Evolutionary conservation across 2,329 filamentous ascomycete species (phyloP).

Genomic region (Fusarium cyanostomum): DNA sequence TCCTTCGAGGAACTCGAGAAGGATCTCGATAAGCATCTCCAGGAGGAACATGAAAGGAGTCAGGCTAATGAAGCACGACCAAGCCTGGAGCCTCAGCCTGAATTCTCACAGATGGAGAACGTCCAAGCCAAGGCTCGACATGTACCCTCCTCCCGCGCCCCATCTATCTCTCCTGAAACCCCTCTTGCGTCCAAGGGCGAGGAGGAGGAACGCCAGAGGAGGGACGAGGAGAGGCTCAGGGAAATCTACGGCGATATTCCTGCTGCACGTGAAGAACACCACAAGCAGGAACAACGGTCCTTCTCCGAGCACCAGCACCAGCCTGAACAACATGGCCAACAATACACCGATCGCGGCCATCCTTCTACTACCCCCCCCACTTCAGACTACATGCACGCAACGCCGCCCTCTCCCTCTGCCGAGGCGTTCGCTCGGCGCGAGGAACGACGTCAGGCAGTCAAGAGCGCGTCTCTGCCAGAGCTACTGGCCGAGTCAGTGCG

Average conservation of each 20-base stretch:
- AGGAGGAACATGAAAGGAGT: slow-evolving; percentile 33
- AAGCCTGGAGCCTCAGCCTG: slow-evolving; percentile 3
- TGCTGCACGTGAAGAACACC: slow-evolving; percentile 8
- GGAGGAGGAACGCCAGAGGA: slow-evolving; percentile 49
- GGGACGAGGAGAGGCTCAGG: slow-evolving; percentile 61
- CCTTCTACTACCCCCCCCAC: slow-evolving; percentile 26
- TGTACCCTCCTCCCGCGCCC: slow-evolving; percentile 16
- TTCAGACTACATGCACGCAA: slow-evolving; percentile 13
- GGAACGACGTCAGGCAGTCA: slow-evolving; percentile 44
- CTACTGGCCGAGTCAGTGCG: slow-evolving; percentile 63
- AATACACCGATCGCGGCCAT: slow-evolving; percentile 47
- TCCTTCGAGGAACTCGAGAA: slow-evolving; percentile 36
- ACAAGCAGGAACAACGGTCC: slow-evolving; percentile 10
- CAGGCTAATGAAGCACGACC: slow-evolving; percentile 21
- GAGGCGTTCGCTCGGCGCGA: slow-evolving; percentile 46
- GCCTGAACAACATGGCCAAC: slow-evolving; percentile 18
- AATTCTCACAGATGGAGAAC: slow-evolving; percentile 32
- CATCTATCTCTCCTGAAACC: slow-evolving; percentile 19
- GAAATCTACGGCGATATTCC: slow-evolving; percentile 57
- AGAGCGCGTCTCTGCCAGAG: slow-evolving; percentile 61
- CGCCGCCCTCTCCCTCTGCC: slow-evolving; percentile 19
- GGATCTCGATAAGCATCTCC: slow-evolving; percentile 32
- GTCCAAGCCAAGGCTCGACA: slow-evolving; percentile 1
- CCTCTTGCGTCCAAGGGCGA: neutral
- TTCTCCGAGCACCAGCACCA: slow-evolving; percentile 13